Conservation (phyloP, 257 asterid genomes). For the Solanum bulbocastanum region DNA sequence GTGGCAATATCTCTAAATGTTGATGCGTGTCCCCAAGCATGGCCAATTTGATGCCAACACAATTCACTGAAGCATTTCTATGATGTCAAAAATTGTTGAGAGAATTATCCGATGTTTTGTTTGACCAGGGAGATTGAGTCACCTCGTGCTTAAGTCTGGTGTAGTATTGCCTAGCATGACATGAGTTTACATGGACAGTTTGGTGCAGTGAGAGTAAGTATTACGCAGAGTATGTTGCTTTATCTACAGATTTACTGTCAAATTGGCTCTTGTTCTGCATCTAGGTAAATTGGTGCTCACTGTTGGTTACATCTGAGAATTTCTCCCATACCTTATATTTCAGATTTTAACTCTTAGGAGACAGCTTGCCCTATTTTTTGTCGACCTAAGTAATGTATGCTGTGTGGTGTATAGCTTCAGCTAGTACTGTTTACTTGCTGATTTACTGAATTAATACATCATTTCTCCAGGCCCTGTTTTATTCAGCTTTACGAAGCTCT, state of each 20-base stretch:
- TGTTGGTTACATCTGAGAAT: background rate
- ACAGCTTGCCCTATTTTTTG: background rate
- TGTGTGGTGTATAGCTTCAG: background rate
- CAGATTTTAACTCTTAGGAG: background rate
- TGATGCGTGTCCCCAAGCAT: background rate
- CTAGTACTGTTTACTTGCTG: background rate
- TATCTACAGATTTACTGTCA: background rate
- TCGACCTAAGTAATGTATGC: background rate
- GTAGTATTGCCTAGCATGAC: background rate
- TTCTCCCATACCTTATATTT: background rate
- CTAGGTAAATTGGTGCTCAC: background rate
- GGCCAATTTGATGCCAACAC: background rate
- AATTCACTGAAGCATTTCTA: background rate
- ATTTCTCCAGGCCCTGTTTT: conserved; percentile 50
- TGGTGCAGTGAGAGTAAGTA: background rate
- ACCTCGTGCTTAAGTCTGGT: background rate
- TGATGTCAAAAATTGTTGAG: background rate
- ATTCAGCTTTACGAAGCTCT: conserved; percentile 65
- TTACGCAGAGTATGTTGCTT: background rate
- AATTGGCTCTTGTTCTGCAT: background rate
- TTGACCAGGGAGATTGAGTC: background rate
- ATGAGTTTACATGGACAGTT: background rate
- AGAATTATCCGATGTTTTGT: background rate
- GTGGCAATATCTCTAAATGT: background rate
- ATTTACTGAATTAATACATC: background rate